phyloP scores from a whole-genome alignment of 352 stramenopile genomes.

The Phytophthora cactorum region DNA sequence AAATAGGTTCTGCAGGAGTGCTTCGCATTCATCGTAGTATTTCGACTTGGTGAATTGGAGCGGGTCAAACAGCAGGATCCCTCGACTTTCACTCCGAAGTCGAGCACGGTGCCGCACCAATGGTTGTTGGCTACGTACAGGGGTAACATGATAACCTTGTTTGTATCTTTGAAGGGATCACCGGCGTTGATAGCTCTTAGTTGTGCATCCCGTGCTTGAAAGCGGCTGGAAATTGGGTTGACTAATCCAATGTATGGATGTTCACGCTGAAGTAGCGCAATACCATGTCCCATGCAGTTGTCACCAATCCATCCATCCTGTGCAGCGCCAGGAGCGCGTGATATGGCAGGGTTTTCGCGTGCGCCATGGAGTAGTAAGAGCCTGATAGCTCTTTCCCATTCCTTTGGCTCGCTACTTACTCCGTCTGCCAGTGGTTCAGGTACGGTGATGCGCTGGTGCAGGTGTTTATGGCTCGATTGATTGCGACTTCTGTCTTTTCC shows the following conservation, averaged over 20 bases:
- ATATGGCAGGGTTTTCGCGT: neutral
- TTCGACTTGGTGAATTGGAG: conserved; percentile 13
- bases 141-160: neutral
- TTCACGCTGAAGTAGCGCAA: conserved; percentile 1
- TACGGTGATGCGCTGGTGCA: neutral
- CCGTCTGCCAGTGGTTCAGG: conserved; percentile 1
- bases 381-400: conserved; percentile 2
- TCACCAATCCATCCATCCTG: conserved; percentile 5
- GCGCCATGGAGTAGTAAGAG: neutral
- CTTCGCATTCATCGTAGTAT: conserved; percentile 7
- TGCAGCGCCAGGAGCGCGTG: neutral
- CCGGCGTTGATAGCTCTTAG: neutral
- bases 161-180: neutral
- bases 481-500: neutral
- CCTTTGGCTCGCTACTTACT: neutral
- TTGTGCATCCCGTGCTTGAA: neutral
- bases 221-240: neutral
- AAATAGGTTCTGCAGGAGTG: neutral
- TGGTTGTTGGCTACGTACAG: conserved; percentile 8
- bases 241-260: neutral
- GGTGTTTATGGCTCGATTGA: conserved; percentile 8
- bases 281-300: neutral
- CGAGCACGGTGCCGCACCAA: conserved; percentile 3
- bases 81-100: conserved; percentile 3
- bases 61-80: conserved; percentile 8